phyloP scores from a whole-genome alignment of 2,329 filamentous ascomycete species.

The Fusarium phyllophilum region DNA sequence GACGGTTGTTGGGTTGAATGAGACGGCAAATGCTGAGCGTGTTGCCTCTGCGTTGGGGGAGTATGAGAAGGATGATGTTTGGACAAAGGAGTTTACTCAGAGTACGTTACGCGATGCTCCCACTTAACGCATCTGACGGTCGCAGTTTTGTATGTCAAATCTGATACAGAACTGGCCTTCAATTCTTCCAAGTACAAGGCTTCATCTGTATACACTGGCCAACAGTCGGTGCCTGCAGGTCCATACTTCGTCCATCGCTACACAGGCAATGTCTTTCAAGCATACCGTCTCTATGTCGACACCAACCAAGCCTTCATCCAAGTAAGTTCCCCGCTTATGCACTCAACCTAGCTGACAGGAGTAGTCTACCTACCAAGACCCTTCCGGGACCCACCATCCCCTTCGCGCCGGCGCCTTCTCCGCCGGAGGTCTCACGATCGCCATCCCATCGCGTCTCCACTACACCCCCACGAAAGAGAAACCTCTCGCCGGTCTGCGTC shows the following conservation, averaged over 20 bases:
- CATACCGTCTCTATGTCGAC: slow-evolving; percentile 5
- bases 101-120: neutral
- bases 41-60: neutral
- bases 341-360: neutral
- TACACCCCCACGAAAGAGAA: neutral
- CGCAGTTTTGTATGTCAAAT: neutral
- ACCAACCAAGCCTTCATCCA: slow-evolving; percentile 25
- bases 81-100: slow-evolving; percentile 1
- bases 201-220: neutral
- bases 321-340: neutral
- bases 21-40: neutral
- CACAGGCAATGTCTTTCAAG: slow-evolving; percentile 4
- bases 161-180: neutral
- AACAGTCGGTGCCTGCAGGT: neutral
- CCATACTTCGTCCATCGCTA: slow-evolving; percentile 18
- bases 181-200: neutral
- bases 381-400: slow-evolving; percentile 11
- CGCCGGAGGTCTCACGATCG: slow-evolving; percentile 7
- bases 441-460: slow-evolving; percentile 10
- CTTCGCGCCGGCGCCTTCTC: slow-evolving; percentile 13
- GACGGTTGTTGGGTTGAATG: neutral
- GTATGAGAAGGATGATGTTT: slow-evolving; percentile 21
- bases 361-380: slow-evolving; percentile 22
- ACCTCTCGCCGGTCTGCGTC: neutral
- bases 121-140: neutral